phyloP scores from a whole-genome alignment of 371 early-diverging fungal species.

The Mucor lusitanicus region DNA sequence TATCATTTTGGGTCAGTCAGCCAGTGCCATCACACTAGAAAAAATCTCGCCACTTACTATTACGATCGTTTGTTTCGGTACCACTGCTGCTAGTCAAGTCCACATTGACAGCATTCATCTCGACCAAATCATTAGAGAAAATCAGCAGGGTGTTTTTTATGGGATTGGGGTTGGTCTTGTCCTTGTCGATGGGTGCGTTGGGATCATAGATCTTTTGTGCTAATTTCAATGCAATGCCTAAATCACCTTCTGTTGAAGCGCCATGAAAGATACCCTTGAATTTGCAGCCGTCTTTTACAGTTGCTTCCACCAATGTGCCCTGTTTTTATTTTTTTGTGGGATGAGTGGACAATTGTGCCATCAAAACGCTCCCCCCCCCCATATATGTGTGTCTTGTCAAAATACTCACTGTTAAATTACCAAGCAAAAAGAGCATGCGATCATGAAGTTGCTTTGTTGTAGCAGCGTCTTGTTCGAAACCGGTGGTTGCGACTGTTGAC shows the following conservation, averaged over 20 bases:
- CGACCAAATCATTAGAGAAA: constrained; percentile 69
- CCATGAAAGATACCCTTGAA: constrained; percentile 83
- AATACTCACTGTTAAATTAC: constrained; percentile 70
- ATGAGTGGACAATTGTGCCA: background rate
- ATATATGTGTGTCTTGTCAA: no score
- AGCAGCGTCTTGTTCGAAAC: constrained; percentile 20
- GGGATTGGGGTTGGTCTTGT: constrained; percentile 54
- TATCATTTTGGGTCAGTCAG: background rate
- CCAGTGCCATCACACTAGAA: no score
- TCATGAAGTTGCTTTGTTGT: constrained; percentile 63
- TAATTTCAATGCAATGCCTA: constrained; percentile 75
- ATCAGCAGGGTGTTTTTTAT: constrained; percentile 60
- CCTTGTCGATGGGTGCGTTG: constrained; percentile 24
- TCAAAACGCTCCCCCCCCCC: no score
- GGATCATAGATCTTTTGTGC: constrained; percentile 54
- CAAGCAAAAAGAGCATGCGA: constrained; percentile 74
- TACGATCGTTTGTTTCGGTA: constrained; percentile 35
- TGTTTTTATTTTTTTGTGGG: constrained; percentile 25
- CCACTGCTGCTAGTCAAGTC: constrained; percentile 44
- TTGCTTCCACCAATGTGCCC: constrained; percentile 79
- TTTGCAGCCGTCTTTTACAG: constrained; percentile 63
- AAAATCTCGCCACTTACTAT: no score
- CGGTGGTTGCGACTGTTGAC: constrained; percentile 6
- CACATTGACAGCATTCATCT: constrained; percentile 58
- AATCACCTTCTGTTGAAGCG: constrained; percentile 71